Evolutionary conservation across 208 protist species (phyloP).

Genomic region (Trypanosoma conorhini): DNA sequence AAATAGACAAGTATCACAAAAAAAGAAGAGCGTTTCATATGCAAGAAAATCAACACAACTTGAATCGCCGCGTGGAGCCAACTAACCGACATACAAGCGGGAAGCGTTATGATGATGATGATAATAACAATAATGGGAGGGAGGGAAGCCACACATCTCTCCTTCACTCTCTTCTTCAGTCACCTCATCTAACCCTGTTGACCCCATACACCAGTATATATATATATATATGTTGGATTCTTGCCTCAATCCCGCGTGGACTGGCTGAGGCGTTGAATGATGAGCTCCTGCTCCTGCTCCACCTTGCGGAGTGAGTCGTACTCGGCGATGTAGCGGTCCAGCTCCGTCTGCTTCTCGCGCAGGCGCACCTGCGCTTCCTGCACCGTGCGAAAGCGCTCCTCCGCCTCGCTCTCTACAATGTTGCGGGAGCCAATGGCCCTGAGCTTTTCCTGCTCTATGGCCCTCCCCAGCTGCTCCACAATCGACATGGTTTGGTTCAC

Average conservation of each 20-base stretch:
- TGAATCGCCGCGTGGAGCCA: too few relatives aligned
- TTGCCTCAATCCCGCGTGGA: conserved; percentile 40
- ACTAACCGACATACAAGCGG: too few relatives aligned
- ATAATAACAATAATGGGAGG: too few relatives aligned
- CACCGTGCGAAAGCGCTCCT: conserved; percentile 72
- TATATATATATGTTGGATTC: neutral
- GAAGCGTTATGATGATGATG: too few relatives aligned
- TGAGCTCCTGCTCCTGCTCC: conserved; percentile 79
- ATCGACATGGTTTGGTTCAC: conserved; percentile 83
- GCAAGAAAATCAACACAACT: too few relatives aligned
- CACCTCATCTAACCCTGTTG: neutral
- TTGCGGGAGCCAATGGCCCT: conserved; percentile 85
- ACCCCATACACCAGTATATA: neutral
- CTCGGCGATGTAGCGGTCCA: conserved; percentile 88
- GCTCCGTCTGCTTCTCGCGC: conserved; percentile 87
- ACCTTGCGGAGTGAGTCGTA: conserved; percentile 85
- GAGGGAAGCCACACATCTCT: neutral
- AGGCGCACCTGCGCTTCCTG: conserved; percentile 85
- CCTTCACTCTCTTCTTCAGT: conserved; percentile 16
- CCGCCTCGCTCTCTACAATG: conserved; percentile 87
- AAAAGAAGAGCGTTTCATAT: too few relatives aligned
- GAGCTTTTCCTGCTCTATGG: conserved; percentile 88
- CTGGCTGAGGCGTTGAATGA: conserved; percentile 80
- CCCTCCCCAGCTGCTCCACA: conserved; percentile 71
- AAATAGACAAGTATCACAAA: too few relatives aligned